phyloP scores from a whole-genome alignment of 2,329 filamentous ascomycete species.

The Fusarium anthophilum region DNA sequence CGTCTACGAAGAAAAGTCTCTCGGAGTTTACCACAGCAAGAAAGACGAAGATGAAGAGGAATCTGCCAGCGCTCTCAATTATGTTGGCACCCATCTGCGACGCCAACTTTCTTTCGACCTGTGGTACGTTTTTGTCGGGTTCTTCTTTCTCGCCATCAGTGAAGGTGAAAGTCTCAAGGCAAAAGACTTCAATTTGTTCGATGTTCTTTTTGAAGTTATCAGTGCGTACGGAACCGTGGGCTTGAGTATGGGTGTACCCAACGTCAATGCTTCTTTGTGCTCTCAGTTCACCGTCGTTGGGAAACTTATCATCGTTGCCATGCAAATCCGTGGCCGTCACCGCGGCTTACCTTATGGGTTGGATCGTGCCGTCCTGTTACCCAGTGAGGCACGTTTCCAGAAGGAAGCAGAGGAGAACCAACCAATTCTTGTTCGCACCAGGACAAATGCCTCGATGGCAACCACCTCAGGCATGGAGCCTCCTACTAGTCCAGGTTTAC shows the following conservation, averaged over 20 bases:
- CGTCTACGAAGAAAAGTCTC: conserved; percentile 91
- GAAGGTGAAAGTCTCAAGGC: conserved; percentile 78
- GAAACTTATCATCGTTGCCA: conserved; percentile 74
- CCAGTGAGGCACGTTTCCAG: conserved; percentile 64
- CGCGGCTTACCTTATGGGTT: conserved; percentile 74
- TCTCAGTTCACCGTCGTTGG: conserved; percentile 80
- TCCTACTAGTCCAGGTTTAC: conserved; percentile 34
- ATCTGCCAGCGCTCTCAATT: conserved; percentile 72
- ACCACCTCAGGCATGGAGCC: conserved; percentile 43
- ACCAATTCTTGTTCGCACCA: conserved; percentile 49
- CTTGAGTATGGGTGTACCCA: conserved; percentile 83
- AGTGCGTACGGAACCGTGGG: conserved; percentile 96
- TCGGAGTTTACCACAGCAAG: conserved; percentile 74
- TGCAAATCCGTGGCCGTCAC: conserved; percentile 76
- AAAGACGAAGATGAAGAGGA: conserved; percentile 58
- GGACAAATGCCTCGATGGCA: conserved; percentile 48
- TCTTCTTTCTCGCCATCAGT: conserved; percentile 91
- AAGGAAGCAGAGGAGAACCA: conserved; percentile 62
- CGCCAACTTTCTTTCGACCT: conserved; percentile 95
- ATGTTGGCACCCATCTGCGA: conserved; percentile 90
- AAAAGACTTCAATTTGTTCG: conserved; percentile 72
- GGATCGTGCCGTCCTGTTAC: conserved; percentile 68
- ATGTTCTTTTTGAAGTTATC: conserved; percentile 83
- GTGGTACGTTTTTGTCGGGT: conserved; percentile 94
- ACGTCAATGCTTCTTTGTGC: conserved; percentile 81